Base-by-base conservation (phyloP, 2,329 filamentous ascomycete species). In the Ophiostoma tasmaniense region DNA sequence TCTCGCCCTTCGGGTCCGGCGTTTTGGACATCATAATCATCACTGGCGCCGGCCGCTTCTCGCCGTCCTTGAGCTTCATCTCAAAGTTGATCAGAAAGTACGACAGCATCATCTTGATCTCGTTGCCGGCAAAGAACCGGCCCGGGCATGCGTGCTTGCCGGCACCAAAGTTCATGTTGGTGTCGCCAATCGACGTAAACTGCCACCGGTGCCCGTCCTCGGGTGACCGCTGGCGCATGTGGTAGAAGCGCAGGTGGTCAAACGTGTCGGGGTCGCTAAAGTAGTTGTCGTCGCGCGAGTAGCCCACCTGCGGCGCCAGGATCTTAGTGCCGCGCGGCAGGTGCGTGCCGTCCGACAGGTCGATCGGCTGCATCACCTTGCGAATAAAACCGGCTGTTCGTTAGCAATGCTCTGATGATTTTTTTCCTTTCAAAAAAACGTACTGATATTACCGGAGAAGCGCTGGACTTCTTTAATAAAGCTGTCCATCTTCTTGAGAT, bases 201-300 rank as follows among this genome's bases (percentile, higher is more conserved):
- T 82, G 81, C 75, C 76, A 78, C 45, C 78, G 75, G 71, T 79
- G 78, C 39, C 74, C 77, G 71, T 78, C 78, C 65, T 79, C 77
- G 28, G 73, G 74, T 1, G 77, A 78, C 68, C 75, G 74, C 68
- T 80, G 76, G 11, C 80, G 79, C 70, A 81, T 73, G 64, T 77
- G 80, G 74, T 81, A 82, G 75, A 84, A 84, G 66, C 83, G 82
- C 66, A 84, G 72, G 4, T 81, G 79, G 71, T 85, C 82, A 66
- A 85, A 82, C 1, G 77, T 77, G 25, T 80, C 78, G 6, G 82
- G 78, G 25, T 78, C 75, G 13, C 76, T 73, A 71, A 78, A 82
- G 73, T 77, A 79, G 30, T 76, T 76, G 69, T 77, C 78, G 71
- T 82, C 80, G 62, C 76, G 76, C 20, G 78, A 78, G 71, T 81